Conservation (phyloP, 2,329 filamentous ascomycete species). For the Beauveria scarabaeidicola region DNA sequence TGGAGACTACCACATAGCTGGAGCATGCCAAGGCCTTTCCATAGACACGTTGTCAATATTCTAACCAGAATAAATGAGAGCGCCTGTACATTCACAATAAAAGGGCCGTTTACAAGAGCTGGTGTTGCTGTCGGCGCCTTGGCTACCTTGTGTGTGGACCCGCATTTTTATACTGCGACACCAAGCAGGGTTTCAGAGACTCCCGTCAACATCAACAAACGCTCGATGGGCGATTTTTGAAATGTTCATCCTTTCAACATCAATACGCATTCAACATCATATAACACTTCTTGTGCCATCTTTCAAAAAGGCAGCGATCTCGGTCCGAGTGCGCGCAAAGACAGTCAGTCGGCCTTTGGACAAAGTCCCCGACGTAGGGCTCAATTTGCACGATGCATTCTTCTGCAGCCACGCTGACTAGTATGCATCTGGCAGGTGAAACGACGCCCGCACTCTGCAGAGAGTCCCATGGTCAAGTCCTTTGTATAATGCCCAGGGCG, state of each 20-base stretch:
- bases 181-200: too few species aligned
- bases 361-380: neutral
- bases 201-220: too few species aligned
- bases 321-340: neutral
- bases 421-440: constrained; percentile 5
- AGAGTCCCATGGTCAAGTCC: neutral
- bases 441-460: neutral
- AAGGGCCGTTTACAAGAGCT: neutral
- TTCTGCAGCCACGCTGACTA: constrained; percentile 8
- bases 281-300: neutral
- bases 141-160: too few species aligned
- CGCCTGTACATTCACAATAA: neutral
- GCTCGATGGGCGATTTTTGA: too few species aligned
- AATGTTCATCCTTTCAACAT: neutral
- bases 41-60: too few species aligned
- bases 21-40: too few species aligned
- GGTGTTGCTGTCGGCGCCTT: neutral
- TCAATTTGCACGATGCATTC: neutral
- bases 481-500: neutral
- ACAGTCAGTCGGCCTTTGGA: neutral
- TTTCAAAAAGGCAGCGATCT: neutral
- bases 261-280: neutral
- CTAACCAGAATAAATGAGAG: too few species aligned
- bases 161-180: too few species aligned
- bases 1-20: too few species aligned